Evolutionary conservation across 2,329 filamentous ascomycete genomes (phyloP), one percentile per base, ranked within the genome.

Genomic region (Aspergillus fumigatus): DNA sequence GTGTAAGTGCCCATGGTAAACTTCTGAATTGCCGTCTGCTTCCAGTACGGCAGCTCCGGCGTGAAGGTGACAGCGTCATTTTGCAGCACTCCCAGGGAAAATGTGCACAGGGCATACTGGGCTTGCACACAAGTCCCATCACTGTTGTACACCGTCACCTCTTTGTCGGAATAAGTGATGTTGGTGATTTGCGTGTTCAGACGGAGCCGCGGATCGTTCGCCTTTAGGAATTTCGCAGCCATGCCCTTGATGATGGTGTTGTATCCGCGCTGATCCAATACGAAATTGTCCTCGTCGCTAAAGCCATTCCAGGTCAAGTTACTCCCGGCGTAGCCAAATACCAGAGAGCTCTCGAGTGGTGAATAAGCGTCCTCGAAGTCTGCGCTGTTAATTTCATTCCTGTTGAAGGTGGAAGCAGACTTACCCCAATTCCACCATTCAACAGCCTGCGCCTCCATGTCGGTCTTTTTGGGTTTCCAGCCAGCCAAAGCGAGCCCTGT

Each of bases 1-100:
- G 86, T 89, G 72, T 89, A 90, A 0, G 85, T 88, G 6, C 83
- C 87, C 82, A 89, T 88, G 59, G 79, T 76, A 67, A 88, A 88
- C 40, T 81, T 84, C 3, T 82, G 79, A 52, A 89, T 87, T 0
- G 84, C 82, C 2, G 78, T 79, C 14, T 80, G 75, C 70, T 89
- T 89, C 86, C 86, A 89, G 5, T 71, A 70, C 0, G 87, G 87
- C 0, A 89, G 75, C 6, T 73, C 64, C 0, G 87, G 87, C 7
- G 75, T 68, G 65, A 89, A 89, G 0, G 72, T 70, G 3, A 89
- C 79, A 0, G 74, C 78, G 2, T 84, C 78, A 55, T 84, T 82
- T 66, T 89, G 86, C 0, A 89, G 73, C 0, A 89, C 86, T 1
- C 87, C 87, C 0, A 89, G 70, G 0, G 84, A 87, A 68, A 89